Evolutionary conservation across 805 yeast genomes (phyloP), one percentile per base, ranked within the genome.

Genomic region (Zygoascus biomembranicola): DNA sequence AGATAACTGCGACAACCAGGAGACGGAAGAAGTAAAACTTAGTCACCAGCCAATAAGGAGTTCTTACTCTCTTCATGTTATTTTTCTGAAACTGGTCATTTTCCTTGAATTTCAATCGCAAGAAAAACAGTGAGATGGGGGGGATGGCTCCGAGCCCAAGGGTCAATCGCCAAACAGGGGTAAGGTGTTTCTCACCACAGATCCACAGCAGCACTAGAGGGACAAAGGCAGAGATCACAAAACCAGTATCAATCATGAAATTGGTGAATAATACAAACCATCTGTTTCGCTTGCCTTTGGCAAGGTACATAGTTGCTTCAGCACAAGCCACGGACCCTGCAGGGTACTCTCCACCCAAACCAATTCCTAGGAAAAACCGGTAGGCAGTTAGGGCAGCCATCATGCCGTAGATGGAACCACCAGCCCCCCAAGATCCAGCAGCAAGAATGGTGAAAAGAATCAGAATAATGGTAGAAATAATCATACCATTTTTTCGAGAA

Each of bases 281-380:
- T 67, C 97, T 78, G 72, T 90, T 89, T 74, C 97, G 84, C 56
- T 78, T 77, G 54, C 95, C 95, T n/a, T 81, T 76, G 16, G 90
- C 87, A 61, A 90, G 73, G 57, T 80, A 71, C 53, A 86, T 82
- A 47, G 95, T 82, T 42, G 95, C 94, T 69, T 90, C 97, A 31
- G 97, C 90, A 61, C 95, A 88, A 39, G 95, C 95, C 18, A 90
- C 92, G 8, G 96, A 85, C 46, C 96, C 90, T 13, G 95, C 85
- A 47, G 97, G 96, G 66, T 90, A 90, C 71, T 90, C 98, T 49
- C 95, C 90, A 62, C 98, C 98, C 61, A 92, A 87, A 63, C 90
- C 95, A 59, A 88, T 74, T 71, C 98, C 98, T 50, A 90, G 72
- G 70, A 90, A 84, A 69, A 87, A 87, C 69, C 98, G 79, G 68